These are phyloP conservation scores for Aspergillus hortae DNA, from an alignment of 2,329 filamentous ascomycete species.

Conservation along the genomic window DNA sequence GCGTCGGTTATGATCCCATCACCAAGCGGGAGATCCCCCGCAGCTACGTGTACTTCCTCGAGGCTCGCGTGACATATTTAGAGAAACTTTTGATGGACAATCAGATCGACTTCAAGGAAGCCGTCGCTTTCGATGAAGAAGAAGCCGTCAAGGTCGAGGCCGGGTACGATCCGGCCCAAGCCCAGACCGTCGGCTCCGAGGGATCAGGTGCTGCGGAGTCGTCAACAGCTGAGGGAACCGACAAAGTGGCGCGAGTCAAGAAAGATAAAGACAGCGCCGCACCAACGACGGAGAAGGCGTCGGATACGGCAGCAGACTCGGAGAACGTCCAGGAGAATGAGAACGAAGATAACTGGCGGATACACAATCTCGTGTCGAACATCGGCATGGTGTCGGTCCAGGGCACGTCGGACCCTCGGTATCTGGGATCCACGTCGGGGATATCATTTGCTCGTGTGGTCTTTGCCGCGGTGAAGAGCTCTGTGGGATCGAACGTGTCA, in stretches of 20 bases:
- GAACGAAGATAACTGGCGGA: conserved; percentile 56
- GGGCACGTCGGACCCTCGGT: conserved; percentile 72
- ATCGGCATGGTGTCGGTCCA: conserved; percentile 74
- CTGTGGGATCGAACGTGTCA: conserved; percentile 55
- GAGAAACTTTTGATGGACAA: conserved; percentile 70
- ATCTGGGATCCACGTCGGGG: conserved; percentile 79
- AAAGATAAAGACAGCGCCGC: conserved; percentile 19
- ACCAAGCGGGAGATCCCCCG: conserved; percentile 93
- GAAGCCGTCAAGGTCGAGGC: conserved; percentile 29
- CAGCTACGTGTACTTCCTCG: conserved; percentile 91
- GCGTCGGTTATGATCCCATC: conserved; percentile 94
- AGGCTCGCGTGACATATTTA: conserved; percentile 78
- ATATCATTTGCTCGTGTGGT: conserved; percentile 94
- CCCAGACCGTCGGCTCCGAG: conserved; percentile 15
- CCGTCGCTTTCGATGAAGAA: conserved; percentile 62
- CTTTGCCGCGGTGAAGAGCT: conserved; percentile 85
- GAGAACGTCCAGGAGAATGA: conserved; percentile 42
- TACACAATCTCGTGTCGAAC: conserved; percentile 66
- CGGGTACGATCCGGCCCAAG: conserved; percentile 21
- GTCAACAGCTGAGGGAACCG: conserved; percentile 13
- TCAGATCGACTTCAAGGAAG: conserved; percentile 67
- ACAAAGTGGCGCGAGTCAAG: conserved; percentile 14
- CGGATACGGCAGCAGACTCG: conserved; percentile 17
- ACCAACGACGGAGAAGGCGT: conserved; percentile 16
- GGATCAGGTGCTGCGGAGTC: conserved; percentile 12